These are phyloP conservation scores for Protostelium mycophagum DNA, from an alignment of 78 protist genomes.

Conservation along the genomic window DNA sequence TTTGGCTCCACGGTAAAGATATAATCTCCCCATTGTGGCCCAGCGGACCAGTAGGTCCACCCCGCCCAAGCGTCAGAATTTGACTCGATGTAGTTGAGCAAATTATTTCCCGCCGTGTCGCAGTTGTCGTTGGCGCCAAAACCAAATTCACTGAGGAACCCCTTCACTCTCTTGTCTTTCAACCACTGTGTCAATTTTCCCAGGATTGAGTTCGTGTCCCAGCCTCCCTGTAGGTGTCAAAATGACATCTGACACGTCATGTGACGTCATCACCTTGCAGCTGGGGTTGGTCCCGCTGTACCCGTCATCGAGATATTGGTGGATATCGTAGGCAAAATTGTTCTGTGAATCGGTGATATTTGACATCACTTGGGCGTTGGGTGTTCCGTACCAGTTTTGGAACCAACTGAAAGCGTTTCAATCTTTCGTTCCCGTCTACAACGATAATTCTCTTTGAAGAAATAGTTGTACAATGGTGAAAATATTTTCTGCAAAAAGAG, in stretches of 20 bases:
- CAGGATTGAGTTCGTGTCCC: not conserved
- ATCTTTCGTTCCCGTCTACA: too few relatives aligned
- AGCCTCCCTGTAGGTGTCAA: not conserved
- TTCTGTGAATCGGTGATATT: not conserved
- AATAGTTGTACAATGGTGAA: not conserved
- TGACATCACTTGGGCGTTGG: not conserved
- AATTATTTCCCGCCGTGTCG: not conserved
- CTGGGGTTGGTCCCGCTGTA: not conserved
- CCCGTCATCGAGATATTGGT: not conserved
- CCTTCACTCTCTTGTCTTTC: not conserved
- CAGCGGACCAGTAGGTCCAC: not conserved
- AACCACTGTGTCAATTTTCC: not conserved
- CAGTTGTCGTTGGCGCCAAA: not conserved
- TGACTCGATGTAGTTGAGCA: not conserved
- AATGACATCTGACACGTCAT: not conserved
- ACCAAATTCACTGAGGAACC: not conserved
- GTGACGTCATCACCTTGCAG: not conserved
- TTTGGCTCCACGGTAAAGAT: not conserved
- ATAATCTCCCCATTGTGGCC: not conserved
- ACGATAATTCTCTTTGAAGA: too few relatives aligned
- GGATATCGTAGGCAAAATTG: not conserved
- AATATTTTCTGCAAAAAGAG: too few relatives aligned
- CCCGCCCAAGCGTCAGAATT: not conserved
- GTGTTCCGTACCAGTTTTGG: not conserved
- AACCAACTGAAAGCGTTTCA: not conserved